phyloP scores from a whole-genome alignment of 106 monocot genomes.

The Platanthera zijinensis region DNA sequence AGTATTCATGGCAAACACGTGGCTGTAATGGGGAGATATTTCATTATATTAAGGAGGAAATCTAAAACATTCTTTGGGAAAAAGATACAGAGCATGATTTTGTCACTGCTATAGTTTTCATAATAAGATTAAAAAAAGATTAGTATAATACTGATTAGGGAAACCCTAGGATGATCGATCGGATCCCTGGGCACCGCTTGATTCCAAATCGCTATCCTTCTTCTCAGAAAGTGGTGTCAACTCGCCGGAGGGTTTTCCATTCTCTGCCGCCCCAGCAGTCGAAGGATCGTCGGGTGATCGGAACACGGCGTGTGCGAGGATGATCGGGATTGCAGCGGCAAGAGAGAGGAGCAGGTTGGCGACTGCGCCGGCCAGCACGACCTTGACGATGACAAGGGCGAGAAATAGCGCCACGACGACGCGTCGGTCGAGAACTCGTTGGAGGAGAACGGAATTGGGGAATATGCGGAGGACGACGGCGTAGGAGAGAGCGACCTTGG shows the following conservation, averaged over 20 bases:
- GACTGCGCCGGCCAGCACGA: slow-evolving; percentile 24
- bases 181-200: not conserved
- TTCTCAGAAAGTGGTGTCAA: slow-evolving; percentile 18
- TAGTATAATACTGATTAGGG: not conserved
- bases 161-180: slow-evolving; percentile 13
- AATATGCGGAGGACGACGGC: slow-evolving; percentile 31
- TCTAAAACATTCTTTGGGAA: too few species aligned
- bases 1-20: too few species aligned
- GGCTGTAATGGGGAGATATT: too few species aligned
- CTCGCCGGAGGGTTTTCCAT: slow-evolving; percentile 15
- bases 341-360: slow-evolving; percentile 17
- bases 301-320: slow-evolving; percentile 31
- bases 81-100: not conserved
- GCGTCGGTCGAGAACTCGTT: slow-evolving; percentile 23
- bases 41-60: too few species aligned
- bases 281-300: slow-evolving; percentile 15
- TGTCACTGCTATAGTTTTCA: not conserved
- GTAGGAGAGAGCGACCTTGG: slow-evolving; percentile 38
- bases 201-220: slow-evolving; percentile 23
- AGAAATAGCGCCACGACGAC: slow-evolving; percentile 17
- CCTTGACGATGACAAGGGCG: slow-evolving; percentile 17
- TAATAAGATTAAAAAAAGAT: not conserved
- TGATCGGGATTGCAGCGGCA: slow-evolving; percentile 15
- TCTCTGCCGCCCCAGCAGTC: slow-evolving; percentile 9
- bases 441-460: slow-evolving; percentile 21